These are phyloP conservation scores for Suillus cothurnatus DNA, from an alignment of 768 basidiomycete species.

Conservation along the genomic window DNA sequence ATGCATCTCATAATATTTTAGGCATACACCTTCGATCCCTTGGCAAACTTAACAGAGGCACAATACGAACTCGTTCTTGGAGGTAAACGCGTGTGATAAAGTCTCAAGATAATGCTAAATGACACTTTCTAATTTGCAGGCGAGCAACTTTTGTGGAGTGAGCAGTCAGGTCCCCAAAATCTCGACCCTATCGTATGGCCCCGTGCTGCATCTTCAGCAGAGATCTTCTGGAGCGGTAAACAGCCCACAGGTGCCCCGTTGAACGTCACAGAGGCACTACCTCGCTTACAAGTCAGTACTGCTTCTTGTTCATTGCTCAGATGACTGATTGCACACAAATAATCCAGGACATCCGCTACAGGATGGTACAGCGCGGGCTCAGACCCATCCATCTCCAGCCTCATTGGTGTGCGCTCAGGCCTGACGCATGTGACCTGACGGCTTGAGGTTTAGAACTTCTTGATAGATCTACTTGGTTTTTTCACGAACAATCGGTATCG, in stretches of 20 bases:
- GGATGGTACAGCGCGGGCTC: conserved; percentile 52
- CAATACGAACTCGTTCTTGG: conserved; percentile 42
- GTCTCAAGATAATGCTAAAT: conserved; percentile 6
- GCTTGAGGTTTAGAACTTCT: conserved; percentile 16
- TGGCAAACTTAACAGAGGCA: conserved; percentile 39
- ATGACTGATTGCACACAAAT: neutral
- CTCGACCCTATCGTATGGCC: conserved; percentile 52
- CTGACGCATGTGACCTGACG: conserved; percentile 43
- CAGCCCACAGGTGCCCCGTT: conserved; percentile 37
- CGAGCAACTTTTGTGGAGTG: conserved; percentile 47
- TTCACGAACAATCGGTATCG: neutral
- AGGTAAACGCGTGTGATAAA: conserved; percentile 21
- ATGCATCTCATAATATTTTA: conserved; percentile 23
- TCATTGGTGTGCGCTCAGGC: conserved; percentile 56
- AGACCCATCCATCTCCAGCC: conserved; percentile 55
- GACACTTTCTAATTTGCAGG: conserved; percentile 19
- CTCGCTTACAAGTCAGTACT: conserved; percentile 45
- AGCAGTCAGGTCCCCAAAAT: conserved; percentile 46
- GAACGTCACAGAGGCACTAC: conserved; percentile 43
- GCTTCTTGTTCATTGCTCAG: neutral
- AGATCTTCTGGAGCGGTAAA: conserved; percentile 55
- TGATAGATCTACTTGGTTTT: conserved; percentile 1
- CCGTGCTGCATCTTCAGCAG: conserved; percentile 47
- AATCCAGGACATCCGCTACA: conserved; percentile 43
- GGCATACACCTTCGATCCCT: conserved; percentile 55